Evolutionary conservation across 257 asterid genomes (phyloP), one percentile per base, ranked within the genome.

Genomic region (Fraxinus cuspidata): DNA sequence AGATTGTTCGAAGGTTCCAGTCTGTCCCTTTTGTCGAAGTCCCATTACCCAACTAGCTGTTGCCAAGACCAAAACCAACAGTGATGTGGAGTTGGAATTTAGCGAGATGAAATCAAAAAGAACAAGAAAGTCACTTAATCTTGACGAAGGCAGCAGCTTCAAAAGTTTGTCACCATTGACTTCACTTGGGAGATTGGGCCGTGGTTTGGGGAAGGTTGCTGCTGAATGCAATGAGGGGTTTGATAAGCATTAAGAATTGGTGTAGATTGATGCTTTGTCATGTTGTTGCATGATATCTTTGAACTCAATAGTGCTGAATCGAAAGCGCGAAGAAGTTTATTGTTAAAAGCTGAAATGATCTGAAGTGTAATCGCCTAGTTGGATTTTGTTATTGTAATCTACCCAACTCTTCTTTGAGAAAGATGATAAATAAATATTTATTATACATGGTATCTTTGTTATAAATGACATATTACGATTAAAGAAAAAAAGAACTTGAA

Each of bases 1-100:
- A 32, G 79, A 77, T 77, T 15, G 70, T 18, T 70, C 81, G 18
- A 87, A 85, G 77, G 80, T 74, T 47, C 97, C 96, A 0, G 87
- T 89, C 29, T 93, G 98, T 86, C 98, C 98, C 76, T 91, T 93
- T 74, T 93, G 97, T 74, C 90, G 97, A 49, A 85, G 93, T 87
- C 84, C 71, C 88, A 93, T 91, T 37, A 74, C 79, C 67, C 88
- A 82, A 64, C 72, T 93, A 51, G 85, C 77, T 2, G 84, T 91
- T 58, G 94, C 88, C 81, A 82, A 83, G 89, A 80, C 79, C 83
- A 87, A 85, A 80, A 47, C 47, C 2, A 82, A 78, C 21, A 58
- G 21, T 10, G 88, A 86, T 10, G 28, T 32, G 1, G 94, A 88
- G 79, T 3, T 70, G 72, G 93, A 82, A 53, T 18, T 28, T 51